phyloP scores from a whole-genome alignment of 202 grass and related monocot genomes.

The Cymbopogon flexuosus region DNA sequence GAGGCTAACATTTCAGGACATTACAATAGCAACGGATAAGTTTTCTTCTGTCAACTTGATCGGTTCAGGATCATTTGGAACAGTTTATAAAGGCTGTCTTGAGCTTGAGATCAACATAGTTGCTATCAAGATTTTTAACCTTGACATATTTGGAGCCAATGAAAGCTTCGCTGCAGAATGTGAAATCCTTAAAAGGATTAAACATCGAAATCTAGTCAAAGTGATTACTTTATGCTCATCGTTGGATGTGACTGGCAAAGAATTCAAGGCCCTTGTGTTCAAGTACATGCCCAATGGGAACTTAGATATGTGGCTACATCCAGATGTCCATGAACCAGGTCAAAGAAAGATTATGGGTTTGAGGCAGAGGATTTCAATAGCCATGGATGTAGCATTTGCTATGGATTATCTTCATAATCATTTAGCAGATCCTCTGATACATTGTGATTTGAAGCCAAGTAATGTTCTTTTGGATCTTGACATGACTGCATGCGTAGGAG shows the following conservation, averaged over 20 bases:
- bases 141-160: conserved; percentile 16
- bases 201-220: conserved; percentile 49
- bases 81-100: conserved; percentile 39
- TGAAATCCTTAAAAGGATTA: conserved; percentile 21
- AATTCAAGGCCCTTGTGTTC: conserved; percentile 48
- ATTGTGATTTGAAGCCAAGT: conserved; percentile 64
- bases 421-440: conserved; percentile 34
- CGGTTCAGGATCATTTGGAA: conserved; percentile 43
- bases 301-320: conserved; percentile 46
- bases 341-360: conserved; percentile 15
- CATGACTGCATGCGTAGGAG: conserved; percentile 40
- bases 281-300: conserved; percentile 42
- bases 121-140: conserved; percentile 52
- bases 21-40: conserved; percentile 8
- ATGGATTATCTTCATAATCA: conserved; percentile 72
- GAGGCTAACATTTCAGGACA: too few species aligned
- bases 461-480: conserved; percentile 54
- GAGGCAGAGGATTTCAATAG: conserved; percentile 41
- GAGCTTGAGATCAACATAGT: not conserved
- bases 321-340: not conserved
- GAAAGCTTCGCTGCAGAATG: conserved; percentile 39
- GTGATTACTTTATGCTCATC: conserved; percentile 47
- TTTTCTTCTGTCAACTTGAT: conserved; percentile 43
- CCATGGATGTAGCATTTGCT: conserved; percentile 38
- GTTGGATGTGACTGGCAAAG: conserved; percentile 29